Evolutionary conservation across 2,329 filamentous ascomycete genomes (phyloP).

Genomic region (Amauroascus verrucosus): DNA sequence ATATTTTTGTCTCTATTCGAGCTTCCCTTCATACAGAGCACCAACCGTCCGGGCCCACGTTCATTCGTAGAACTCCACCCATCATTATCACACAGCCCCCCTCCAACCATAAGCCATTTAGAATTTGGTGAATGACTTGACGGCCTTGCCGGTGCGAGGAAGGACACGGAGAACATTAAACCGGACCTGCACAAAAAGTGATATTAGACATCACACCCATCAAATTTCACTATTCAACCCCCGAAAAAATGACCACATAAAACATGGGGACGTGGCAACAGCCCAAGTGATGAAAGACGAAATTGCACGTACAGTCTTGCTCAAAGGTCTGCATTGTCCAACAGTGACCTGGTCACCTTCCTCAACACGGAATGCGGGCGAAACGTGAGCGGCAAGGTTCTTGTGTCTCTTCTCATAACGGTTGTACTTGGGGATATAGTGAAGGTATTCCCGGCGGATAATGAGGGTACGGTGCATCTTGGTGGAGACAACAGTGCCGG

Average conservation of each 20-base stretch:
- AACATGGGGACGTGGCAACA: not conserved
- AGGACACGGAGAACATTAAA: slow-evolving; percentile 99
- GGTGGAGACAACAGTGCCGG: slow-evolving; percentile 96
- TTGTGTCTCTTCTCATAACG: slow-evolving; percentile 99
- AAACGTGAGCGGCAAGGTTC: slow-evolving; percentile 98
- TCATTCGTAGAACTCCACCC: slow-evolving; percentile 20
- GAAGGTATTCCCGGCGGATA: slow-evolving; percentile 99
- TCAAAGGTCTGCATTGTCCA: slow-evolving; percentile 97
- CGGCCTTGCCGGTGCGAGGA: slow-evolving; percentile 89
- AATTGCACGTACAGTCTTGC: slow-evolving; percentile 81
- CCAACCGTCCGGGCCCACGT: not conserved
- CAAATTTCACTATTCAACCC: not conserved
- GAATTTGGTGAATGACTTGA: slow-evolving; percentile 99
- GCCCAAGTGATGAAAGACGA: not conserved
- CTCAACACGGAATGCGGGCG: slow-evolving; percentile 98
- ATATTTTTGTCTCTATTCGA: slow-evolving; percentile 11
- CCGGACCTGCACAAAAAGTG: slow-evolving; percentile 56
- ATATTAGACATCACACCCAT: not conserved
- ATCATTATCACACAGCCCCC: slow-evolving; percentile 14
- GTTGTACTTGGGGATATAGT: slow-evolving; percentile 99
- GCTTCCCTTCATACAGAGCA: slow-evolving; percentile 4
- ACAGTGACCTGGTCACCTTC: slow-evolving; percentile 99
- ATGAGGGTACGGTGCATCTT: slow-evolving; percentile 99
- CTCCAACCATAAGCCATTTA: slow-evolving; percentile 45
- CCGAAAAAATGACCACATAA: not conserved